Base-by-base conservation (phyloP, 2,329 filamentous ascomycete genomes). In the Eurotiales sp. region DNA sequence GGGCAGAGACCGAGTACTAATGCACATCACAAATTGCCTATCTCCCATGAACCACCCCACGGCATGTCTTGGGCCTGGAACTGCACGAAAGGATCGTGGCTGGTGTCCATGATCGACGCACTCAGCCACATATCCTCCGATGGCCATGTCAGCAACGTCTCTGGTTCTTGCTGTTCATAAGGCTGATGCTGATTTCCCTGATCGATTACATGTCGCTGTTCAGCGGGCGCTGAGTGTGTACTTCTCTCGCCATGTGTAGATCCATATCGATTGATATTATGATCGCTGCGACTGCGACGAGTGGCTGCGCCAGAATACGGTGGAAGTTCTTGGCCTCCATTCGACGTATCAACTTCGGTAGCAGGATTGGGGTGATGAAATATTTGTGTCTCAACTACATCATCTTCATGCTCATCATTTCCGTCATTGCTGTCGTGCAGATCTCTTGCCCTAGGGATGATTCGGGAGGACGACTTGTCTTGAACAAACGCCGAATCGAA, bases 41-140 rank as follows among this genome's bases (percentile, higher is more conserved):
- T 56, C 15, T 66, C 62, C 62, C 62, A 64, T 21, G 61, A 51
- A 5, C 63, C 61, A 29, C 53, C 25, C 53, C 61, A 63, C 11
- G 61, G 60, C 42, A 54, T 59, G 10, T 58, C 58, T 11, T 59
- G 59, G 41, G 63, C 61, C 34, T 62, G 61, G n/a, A 63, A 63
- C 32, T 63, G 62, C 27, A 63, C 63, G 36, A 65, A 65, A 6
- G 61, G 59, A 42, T 66, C 63, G 49, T 61, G 59, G 2, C 54
- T 60, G 23, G 61, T 48, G 48, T 65, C 61, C 58, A 65, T 62
- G 29, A 61, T 57, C 4, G 62, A 62, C n/a, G 55, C 32, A 49
- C 62, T 60, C 7, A 57, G 56, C 29, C 56, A 53, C 11, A 63
- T 51, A 5, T 55, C 55, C 23, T 56, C 51, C 5, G 53, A 56